Evolutionary conservation across 1,139 yeast species (phyloP), one percentile per base, ranked within the genome.

Genomic region (Suhomyces panamericanus): DNA sequence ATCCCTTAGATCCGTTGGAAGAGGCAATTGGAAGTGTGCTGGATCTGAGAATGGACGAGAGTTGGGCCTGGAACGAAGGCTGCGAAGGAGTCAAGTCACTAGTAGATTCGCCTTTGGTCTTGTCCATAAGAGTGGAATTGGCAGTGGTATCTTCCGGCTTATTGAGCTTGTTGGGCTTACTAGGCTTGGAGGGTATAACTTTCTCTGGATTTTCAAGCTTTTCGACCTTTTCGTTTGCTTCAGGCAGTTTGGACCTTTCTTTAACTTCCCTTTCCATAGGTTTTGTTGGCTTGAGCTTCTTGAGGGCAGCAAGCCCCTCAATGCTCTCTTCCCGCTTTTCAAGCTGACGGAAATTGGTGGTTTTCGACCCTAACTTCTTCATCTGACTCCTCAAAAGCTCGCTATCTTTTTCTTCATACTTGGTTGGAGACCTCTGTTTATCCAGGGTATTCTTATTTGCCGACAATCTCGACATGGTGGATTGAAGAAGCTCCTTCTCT

Each of bases 381-480:
- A 66, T 51, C 38, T 64, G 69, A 0, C 56, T 46, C 33, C 59
- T 50, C 45, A 68, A 53, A 5, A 57, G 48, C 38, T 58, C 58
- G 2, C 64, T 42, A 38, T 66, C 71, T 20, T 46, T 46, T 29
- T 56, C 53, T 40, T 62, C 60, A 42, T 63, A 66, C 37, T 53
- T 52, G n/a, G 51, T 46, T 34, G 51, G 47, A 7, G 34, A 30
- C 3, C 55, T 43, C 3, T 57, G 56, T 13, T 49, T 53, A 16
- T 43, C 47, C 4, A 24, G 14, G 1, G 35, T 20, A 10, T 31
- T 38, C 41, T 52, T 52, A 11, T 49, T 49, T 4, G 53, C 51
- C 11, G 56, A 48, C 11, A 49, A 35, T 31, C 43, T 39, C 7
- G 55, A 49, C 52, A 51, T 49, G 1, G 56, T 49, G 0, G 50